These are phyloP conservation scores for Colletotrichum lupini DNA, from an alignment of 2,329 filamentous ascomycete genomes.

Conservation along the genomic window DNA sequence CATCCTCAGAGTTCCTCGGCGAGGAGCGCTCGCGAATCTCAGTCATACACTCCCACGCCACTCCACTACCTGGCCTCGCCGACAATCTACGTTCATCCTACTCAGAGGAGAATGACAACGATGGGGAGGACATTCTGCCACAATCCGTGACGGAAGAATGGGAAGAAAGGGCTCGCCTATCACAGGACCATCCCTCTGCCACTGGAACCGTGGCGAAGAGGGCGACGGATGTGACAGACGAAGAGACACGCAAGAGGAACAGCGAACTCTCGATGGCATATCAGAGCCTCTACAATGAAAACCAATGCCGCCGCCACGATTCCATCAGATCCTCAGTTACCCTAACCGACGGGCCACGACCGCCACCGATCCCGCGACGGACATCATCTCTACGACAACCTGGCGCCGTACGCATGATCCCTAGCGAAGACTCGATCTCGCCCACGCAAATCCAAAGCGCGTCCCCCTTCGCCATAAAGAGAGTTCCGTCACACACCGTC, in stretches of 20 bases:
- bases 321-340: constrained; percentile 8
- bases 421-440: not conserved
- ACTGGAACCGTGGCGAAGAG: not conserved
- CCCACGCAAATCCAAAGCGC: not conserved
- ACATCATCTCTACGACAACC: not conserved
- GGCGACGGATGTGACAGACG: not conserved
- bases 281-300: constrained; percentile 11
- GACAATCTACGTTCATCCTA: not conserved
- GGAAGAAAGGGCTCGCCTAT: constrained; percentile 13
- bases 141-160: constrained; percentile 14
- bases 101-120: constrained; percentile 16
- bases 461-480: not conserved
- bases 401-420: not conserved
- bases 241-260: not conserved
- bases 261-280: constrained; percentile 3
- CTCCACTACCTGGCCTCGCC: not conserved
- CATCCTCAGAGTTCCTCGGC: constrained; percentile 25
- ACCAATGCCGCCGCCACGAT: constrained; percentile 8
- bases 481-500: not conserved
- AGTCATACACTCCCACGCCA: not conserved
- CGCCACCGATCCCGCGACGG: not conserved
- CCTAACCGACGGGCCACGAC: not conserved
- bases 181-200: not conserved
- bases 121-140: not conserved
- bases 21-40: constrained; percentile 18